Base-by-base conservation (phyloP, 129 eudicot genomes). In the Helianthus tuberosus region DNA sequence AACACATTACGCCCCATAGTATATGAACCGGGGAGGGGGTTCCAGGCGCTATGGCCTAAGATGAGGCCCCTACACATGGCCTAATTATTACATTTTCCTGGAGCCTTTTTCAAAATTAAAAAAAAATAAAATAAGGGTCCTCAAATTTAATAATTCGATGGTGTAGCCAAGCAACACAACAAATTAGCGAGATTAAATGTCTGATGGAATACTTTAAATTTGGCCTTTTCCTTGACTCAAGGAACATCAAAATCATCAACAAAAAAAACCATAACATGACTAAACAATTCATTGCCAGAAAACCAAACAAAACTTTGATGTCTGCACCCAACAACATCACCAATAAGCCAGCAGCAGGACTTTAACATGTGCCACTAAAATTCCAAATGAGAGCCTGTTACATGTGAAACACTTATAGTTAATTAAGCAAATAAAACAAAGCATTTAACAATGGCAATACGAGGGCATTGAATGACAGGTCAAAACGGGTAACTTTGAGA, bases 221-320 rank as follows among this genome's bases (percentile, higher is more conserved):
- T 63, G 11, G 6, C 68, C 1, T 14, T 36, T 63, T n/a, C 23
- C 25, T 35, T 35, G 14, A n/a, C 48, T 35, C 47, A 36, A 55
- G 12, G 43, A 35, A 32, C 47, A 63, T 14, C 65, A 59, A 59
- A 59, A 59, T 6, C 25, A 27, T 63, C 68, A 63, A 36, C 16
- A 36, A 63, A 20, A 8, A 38, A 14, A 38, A 36, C 68, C 27
- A 8, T 63, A 35, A 35, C 36, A 61, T 36, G 12, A 36, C 48
- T 36, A 35, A 36, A 63, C 48, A 13, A 63, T 36, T 36, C 11
- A 63, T 13, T 63, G 68, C 5, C 38, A 63, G 23, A 63, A 61
- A 61, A n/a, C 47, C 75, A 71, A 54, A 53, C 65, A 54, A 54
- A 71, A 53, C 13, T 69, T 5, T 54, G 12, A 55, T 32, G 65